Evolutionary conservation across 306 rosid genomes (phyloP).

Genomic region (Trifolium fragiferum): DNA sequence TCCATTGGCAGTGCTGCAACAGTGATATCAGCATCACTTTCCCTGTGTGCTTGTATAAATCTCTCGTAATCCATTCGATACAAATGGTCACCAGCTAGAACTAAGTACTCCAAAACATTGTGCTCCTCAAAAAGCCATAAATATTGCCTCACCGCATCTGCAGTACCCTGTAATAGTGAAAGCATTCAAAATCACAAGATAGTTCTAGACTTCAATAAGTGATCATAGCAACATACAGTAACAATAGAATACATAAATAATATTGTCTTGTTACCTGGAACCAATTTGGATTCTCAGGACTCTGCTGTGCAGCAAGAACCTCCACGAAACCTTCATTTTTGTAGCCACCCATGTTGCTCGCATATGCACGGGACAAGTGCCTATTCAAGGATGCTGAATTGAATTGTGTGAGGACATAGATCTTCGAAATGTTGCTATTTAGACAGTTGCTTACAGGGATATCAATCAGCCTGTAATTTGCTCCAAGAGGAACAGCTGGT

Average conservation of each 20-base stretch:
- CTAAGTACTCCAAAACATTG: constrained; percentile 86
- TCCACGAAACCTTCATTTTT: constrained; percentile 97
- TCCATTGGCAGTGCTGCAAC: constrained; percentile 99
- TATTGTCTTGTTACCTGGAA: constrained; percentile 68
- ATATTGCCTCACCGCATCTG: constrained; percentile 96
- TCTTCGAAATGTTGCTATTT: constrained; percentile 89
- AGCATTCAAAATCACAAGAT: background rate
- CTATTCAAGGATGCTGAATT: constrained; percentile 95
- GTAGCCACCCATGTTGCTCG: constrained; percentile 97
- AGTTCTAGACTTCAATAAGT: background rate
- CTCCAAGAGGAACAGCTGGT: constrained; percentile 98
- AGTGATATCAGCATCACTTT: constrained; percentile 95
- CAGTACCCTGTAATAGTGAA: constrained; percentile 70
- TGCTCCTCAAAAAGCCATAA: constrained; percentile 97
- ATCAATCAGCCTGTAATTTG: constrained; percentile 91
- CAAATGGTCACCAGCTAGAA: constrained; percentile 95
- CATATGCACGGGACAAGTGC: constrained; percentile 93
- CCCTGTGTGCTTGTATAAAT: constrained; percentile 97
- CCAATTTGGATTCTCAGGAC: constrained; percentile 99
- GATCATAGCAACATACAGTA: background rate
- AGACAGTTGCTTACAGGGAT: constrained; percentile 96
- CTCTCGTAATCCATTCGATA: constrained; percentile 96
- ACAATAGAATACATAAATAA: background rate
- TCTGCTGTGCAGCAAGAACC: constrained; percentile 99
- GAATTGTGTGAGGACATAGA: constrained; percentile 95